Percentiles rank a stretch among this genome's conserved stretches.
Conservation (phyloP, 495 filamentous ascomycete genomes). For the Trichoderma orchidacearum region DNA sequence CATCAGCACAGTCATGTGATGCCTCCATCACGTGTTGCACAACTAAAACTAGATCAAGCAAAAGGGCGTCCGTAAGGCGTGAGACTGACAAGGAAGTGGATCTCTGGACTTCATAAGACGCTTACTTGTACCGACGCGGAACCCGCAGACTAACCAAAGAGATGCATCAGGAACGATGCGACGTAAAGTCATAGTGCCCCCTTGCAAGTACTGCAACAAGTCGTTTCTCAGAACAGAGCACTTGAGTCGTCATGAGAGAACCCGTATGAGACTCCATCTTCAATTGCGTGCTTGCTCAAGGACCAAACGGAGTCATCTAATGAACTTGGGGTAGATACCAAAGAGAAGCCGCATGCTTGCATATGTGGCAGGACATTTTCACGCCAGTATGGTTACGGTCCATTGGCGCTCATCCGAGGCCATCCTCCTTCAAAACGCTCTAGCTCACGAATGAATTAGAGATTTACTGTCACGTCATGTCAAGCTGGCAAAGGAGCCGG, state of each 20-base stretch:
- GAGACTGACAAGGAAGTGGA: background rate
- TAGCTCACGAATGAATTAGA: background rate
- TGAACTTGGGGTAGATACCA: background rate
- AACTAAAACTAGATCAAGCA: no score
- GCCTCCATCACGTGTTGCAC: background rate
- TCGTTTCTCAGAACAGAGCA: background rate
- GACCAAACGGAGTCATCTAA: background rate
- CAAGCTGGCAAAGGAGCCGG: background rate
- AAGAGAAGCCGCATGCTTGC: background rate
- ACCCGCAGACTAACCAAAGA: background rate
- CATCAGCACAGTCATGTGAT: background rate
- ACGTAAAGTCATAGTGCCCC: background rate
- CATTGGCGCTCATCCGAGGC: no score
- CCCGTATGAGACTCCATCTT: background rate
- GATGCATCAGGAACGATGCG: background rate
- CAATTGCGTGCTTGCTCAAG: background rate
- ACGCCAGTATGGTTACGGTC: background rate
- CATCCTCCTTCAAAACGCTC: background rate
- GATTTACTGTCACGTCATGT: background rate
- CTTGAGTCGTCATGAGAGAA: constrained; percentile 2
- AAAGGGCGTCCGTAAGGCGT: background rate
- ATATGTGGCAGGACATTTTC: background rate
- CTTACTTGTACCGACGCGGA: background rate
- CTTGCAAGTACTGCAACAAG: background rate
- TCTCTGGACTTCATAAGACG: background rate